These are phyloP conservation scores for Colletotrichum siamense DNA, from an alignment of 2,329 filamentous ascomycete genomes.

Conservation along the genomic window DNA sequence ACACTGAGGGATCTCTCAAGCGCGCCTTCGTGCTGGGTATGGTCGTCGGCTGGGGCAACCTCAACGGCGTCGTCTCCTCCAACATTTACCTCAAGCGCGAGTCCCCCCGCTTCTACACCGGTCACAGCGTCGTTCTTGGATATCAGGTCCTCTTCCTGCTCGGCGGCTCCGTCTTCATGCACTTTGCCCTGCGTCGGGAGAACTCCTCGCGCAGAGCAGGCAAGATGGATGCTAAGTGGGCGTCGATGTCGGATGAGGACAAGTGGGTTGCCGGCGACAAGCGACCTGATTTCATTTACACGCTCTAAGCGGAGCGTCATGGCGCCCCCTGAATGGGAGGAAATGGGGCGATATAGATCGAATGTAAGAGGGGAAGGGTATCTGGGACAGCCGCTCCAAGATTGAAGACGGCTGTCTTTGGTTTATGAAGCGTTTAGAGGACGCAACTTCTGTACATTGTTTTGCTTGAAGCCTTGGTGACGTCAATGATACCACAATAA, in stretches of 20 bases:
- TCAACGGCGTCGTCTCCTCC: conserved; percentile 71
- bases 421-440: not conserved
- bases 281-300: conserved; percentile 40
- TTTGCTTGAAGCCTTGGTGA: not conserved
- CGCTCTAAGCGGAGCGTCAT: conserved; percentile 24
- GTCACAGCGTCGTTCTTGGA: conserved; percentile 67
- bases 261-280: conserved; percentile 64
- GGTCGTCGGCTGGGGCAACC: conserved; percentile 79
- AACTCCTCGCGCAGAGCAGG: conserved; percentile 64
- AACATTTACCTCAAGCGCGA: conserved; percentile 64
- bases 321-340: not conserved
- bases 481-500: not conserved
- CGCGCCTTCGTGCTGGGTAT: conserved; percentile 76
- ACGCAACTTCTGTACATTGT: not conserved
- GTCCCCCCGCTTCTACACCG: conserved; percentile 40
- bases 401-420: not conserved
- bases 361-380: accelerated
- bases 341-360: not conserved
- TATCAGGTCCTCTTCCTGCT: conserved; percentile 70
- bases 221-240: conserved; percentile 59
- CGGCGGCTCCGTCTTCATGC: conserved; percentile 67
- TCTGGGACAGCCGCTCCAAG: not conserved
- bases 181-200: conserved; percentile 61
- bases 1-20: conserved; percentile 65
- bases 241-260: conserved; percentile 60